A percentile compares a stretch with the other conserved stretches of the same genome.
Conservation (phyloP, 2,329 filamentous ascomycete species). For the Endocalyx cinctus region DNA sequence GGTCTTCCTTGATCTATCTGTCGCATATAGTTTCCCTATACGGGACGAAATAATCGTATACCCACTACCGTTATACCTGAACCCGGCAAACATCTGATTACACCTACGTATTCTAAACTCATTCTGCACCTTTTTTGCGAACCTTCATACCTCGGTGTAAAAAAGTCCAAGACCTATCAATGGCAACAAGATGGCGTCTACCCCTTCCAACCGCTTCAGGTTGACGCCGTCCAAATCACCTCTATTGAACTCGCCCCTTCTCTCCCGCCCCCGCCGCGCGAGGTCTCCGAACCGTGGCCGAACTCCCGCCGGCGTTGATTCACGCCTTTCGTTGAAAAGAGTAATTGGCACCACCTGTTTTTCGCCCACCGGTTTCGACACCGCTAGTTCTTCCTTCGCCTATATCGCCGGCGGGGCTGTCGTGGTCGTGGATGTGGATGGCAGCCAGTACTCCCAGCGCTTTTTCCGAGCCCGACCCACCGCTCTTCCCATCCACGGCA, state of each 20-base stretch:
- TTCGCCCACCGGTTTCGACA: slow-evolving; percentile 82
- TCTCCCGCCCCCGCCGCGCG: slow-evolving; percentile 54
- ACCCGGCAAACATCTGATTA: too few relatives aligned
- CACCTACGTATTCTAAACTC: too few relatives aligned
- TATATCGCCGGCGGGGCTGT: slow-evolving; percentile 91
- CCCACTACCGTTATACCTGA: too few relatives aligned
- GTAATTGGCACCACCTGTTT: slow-evolving; percentile 89
- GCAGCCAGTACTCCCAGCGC: slow-evolving; percentile 65
- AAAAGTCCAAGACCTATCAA: too few relatives aligned
- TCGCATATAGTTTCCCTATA: too few relatives aligned
- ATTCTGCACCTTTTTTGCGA: too few relatives aligned
- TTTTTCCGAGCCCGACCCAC: slow-evolving; percentile 87
- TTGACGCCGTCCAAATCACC: slow-evolving; percentile 76
- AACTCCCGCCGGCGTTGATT: slow-evolving; percentile 45
- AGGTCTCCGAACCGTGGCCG: slow-evolving; percentile 58
- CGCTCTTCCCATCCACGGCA: slow-evolving; percentile 61
- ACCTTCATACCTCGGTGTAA: too few relatives aligned
- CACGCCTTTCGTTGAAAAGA: slow-evolving; percentile 68
- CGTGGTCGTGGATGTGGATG: slow-evolving; percentile 78
- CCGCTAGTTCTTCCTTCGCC: slow-evolving; percentile 72
- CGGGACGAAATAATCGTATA: too few relatives aligned
- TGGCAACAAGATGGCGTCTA: slow-evolving; percentile 56
- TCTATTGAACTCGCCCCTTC: too few relatives aligned
- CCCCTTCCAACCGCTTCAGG: slow-evolving; percentile 58
- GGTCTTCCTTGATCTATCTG: too few relatives aligned